Percentiles rank a stretch among this genome's conserved stretches.
phyloP scores from a whole-genome alignment of 176 grass and related monocot genomes.

The Zea mays region DNA sequence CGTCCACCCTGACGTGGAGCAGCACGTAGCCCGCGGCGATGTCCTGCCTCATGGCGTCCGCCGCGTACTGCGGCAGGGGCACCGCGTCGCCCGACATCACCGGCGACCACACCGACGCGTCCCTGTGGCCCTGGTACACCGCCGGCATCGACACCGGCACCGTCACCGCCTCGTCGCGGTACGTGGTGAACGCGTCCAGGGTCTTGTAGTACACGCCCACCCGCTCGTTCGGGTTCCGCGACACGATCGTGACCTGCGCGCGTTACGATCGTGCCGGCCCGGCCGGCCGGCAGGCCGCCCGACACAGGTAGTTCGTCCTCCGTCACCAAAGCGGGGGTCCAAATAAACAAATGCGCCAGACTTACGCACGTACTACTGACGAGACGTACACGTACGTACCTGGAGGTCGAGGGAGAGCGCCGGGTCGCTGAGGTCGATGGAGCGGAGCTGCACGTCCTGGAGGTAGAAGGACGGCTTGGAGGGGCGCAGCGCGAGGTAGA shows the following conservation, averaged over 20 bases:
- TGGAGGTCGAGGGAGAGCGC: constrained; percentile 54
- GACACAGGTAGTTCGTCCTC: no score
- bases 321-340: no score
- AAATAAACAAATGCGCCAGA: neutral
- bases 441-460: constrained; percentile 55
- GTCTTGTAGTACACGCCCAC: constrained; percentile 78
- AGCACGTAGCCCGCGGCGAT: constrained; percentile 59
- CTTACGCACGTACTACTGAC: no score
- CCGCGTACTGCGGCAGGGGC: constrained; percentile 51
- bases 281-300: no score
- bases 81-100: constrained; percentile 54
- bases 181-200: constrained; percentile 61
- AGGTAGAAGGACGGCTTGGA: constrained; percentile 81
- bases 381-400: neutral
- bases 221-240: constrained; percentile 79
- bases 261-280: neutral
- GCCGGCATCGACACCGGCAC: constrained; percentile 50
- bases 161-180: constrained; percentile 66
- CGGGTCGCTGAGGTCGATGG: constrained; percentile 64
- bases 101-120: constrained; percentile 69
- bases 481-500: constrained; percentile 68
- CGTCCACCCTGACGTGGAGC: constrained; percentile 59
- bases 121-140: constrained; percentile 75
- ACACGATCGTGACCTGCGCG: constrained; percentile 60
- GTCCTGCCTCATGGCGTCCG: constrained; percentile 67